phyloP scores from a whole-genome alignment of 495 filamentous ascomycete species.

The Aspergillus bertholletiae region DNA sequence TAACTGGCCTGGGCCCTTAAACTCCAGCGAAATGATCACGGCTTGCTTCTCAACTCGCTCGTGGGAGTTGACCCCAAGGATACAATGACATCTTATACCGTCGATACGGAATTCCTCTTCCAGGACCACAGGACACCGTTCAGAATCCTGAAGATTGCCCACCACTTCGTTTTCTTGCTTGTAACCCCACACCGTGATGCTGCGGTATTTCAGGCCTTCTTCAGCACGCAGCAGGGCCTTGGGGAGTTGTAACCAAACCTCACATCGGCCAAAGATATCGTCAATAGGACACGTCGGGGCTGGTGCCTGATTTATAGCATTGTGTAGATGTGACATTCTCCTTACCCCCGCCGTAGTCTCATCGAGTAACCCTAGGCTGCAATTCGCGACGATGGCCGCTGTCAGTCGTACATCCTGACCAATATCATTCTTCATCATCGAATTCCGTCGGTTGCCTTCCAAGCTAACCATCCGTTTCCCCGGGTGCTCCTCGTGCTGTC shows the following conservation, averaged over 20 bases:
- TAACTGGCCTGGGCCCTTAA: constrained; percentile 39
- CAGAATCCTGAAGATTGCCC: constrained; percentile 10
- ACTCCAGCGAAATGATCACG: constrained; percentile 48
- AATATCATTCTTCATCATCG: constrained; percentile 25
- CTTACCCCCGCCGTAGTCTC: constrained; percentile 42
- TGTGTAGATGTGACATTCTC: constrained; percentile 36
- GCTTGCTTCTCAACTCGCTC: constrained; percentile 56
- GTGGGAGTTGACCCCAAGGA: constrained; percentile 57
- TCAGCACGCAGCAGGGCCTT: constrained; percentile 43
- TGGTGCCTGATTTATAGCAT: background rate
- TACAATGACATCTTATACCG: constrained; percentile 43
- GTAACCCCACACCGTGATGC: constrained; percentile 38
- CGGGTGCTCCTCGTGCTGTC: constrained; percentile 20
- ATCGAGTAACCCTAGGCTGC: constrained; percentile 36
- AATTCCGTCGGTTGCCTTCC: constrained; percentile 29
- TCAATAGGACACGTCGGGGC: constrained; percentile 22
- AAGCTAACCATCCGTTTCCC: constrained; percentile 28
- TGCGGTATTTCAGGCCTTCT: constrained; percentile 39
- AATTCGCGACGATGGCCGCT: constrained; percentile 36
- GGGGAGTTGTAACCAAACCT: constrained; percentile 39
- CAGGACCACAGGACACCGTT: constrained; percentile 32
- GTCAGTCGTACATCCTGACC: constrained; percentile 39
- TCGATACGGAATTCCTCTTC: constrained; percentile 45
- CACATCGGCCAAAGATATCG: constrained; percentile 33
- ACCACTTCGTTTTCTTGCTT: constrained; percentile 13